Evolutionary conservation across 1,284 basidiomycete species (phyloP).

Genomic region (Cryptococcus wingfieldii): DNA sequence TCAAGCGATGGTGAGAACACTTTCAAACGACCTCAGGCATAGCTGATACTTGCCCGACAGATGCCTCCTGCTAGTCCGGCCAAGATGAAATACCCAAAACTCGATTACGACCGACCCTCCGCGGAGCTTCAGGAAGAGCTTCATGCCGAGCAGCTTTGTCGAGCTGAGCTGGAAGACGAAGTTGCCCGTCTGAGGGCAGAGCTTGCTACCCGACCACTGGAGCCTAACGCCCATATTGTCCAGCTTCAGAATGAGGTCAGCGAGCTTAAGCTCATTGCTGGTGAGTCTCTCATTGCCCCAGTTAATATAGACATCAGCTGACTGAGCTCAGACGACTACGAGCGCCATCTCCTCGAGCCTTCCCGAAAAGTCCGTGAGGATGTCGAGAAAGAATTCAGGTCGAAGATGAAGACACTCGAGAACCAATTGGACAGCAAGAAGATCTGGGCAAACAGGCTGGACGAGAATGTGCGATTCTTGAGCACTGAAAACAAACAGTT

Average conservation of each 20-base stretch:
- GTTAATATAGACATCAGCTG: not conserved
- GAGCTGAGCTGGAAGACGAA: slow-evolving; percentile 71
- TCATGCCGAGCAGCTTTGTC: slow-evolving; percentile 64
- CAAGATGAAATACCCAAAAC: slow-evolving; percentile 55
- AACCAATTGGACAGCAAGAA: slow-evolving; percentile 53
- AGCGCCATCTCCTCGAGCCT: slow-evolving; percentile 61
- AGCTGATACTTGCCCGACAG: slow-evolving; percentile 39
- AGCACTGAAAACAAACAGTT: slow-evolving; percentile 34
- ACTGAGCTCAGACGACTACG: slow-evolving; percentile 40
- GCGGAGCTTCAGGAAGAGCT: slow-evolving; percentile 85
- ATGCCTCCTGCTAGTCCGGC: slow-evolving; percentile 70
- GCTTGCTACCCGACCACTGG: slow-evolving; percentile 38
- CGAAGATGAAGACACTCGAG: slow-evolving; percentile 60
- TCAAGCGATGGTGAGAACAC: slow-evolving; percentile 11
- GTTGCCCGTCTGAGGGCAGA: slow-evolving; percentile 56
- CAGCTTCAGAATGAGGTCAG: slow-evolving; percentile 41
- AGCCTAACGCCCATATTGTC: slow-evolving; percentile 42
- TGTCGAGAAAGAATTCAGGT: slow-evolving; percentile 71
- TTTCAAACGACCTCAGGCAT: not conserved
- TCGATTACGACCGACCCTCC: slow-evolving; percentile 75
- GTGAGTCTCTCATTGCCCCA: slow-evolving; percentile 22
- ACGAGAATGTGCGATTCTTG: slow-evolving; percentile 40
- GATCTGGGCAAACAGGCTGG: slow-evolving; percentile 43
- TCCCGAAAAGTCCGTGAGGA: slow-evolving; percentile 68
- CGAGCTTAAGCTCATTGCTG: slow-evolving; percentile 43